Percentiles rank a stretch among this genome's conserved stretches.
Conservation (phyloP, 2,329 filamentous ascomycete genomes). For the Calonectria crousiana region DNA sequence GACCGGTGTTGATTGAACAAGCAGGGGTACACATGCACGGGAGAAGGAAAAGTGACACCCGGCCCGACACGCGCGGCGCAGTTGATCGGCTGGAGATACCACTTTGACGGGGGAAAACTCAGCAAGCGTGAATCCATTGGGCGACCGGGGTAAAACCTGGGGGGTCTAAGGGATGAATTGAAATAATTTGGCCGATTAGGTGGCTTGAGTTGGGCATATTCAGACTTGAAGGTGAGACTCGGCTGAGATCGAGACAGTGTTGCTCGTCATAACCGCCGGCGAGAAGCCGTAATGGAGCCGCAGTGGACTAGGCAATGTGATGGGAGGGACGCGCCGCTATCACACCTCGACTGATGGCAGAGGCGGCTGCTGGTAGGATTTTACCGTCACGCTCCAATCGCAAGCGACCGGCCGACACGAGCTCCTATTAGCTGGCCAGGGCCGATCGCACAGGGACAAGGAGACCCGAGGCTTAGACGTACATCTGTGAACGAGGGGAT, state of each 20-base stretch:
- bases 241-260: constrained; percentile 22
- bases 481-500: neutral
- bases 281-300: constrained; percentile 33
- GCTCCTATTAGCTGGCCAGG: neutral
- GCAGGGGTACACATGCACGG: constrained; percentile 11
- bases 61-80: constrained; percentile 9
- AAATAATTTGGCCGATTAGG: constrained; percentile 20
- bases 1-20: constrained; percentile 3
- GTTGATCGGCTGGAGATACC: constrained; percentile 13
- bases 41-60: constrained; percentile 12
- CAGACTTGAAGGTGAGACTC: constrained; percentile 8
- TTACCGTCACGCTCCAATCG: neutral
- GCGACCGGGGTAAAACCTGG: neutral
- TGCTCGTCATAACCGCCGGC: constrained; percentile 21
- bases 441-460: neutral
- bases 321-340: neutral
- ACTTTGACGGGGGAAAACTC: constrained; percentile 2
- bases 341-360: neutral
- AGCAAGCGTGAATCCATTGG: neutral
- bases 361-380: neutral
- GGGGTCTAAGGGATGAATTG: neutral
- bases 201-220: constrained; percentile 10
- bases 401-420: neutral
- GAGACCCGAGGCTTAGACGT: neutral
- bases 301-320: constrained; percentile 3